Percentiles rank a stretch among this genome's conserved stretches.
These are phyloP conservation scores for Calvatia gigantea DNA, from an alignment of 768 basidiomycete species.

Conservation along the genomic window DNA sequence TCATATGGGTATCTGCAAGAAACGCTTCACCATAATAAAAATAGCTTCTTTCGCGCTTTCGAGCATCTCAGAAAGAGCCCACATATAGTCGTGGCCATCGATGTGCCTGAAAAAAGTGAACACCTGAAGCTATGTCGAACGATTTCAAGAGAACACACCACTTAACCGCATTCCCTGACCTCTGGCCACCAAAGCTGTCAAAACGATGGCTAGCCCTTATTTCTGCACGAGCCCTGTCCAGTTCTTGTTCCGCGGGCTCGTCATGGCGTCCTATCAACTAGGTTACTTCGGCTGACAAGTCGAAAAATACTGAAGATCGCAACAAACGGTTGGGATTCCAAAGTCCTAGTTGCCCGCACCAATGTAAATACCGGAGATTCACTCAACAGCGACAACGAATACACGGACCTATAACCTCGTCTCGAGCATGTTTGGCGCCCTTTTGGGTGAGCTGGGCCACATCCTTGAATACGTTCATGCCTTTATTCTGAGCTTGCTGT, in stretches of 20 bases:
- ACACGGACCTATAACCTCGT: constrained; percentile 34
- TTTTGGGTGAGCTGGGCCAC: constrained; percentile 25
- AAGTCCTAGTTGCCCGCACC: constrained; percentile 26
- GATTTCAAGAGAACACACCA: constrained; percentile 44
- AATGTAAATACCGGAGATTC: neutral
- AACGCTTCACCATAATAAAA: constrained; percentile 68
- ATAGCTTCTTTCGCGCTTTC: constrained; percentile 78
- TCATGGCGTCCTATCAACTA: constrained; percentile 60
- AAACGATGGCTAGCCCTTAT: constrained; percentile 84
- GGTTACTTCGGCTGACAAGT: neutral
- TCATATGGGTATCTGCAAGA: neutral
- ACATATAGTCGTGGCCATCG: constrained; percentile 97
- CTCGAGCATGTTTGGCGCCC: constrained; percentile 37
- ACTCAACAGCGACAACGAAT: neutral
- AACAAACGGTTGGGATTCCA: constrained; percentile 46
- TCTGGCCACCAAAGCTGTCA: constrained; percentile 74
- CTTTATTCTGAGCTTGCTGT: constrained; percentile 15
- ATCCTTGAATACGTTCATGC: constrained; percentile 29
- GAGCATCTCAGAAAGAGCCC: constrained; percentile 89
- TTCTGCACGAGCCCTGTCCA: constrained; percentile 68
- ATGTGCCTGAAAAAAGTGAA: constrained; percentile 53
- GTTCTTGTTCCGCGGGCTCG: constrained; percentile 63
- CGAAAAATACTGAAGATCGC: neutral
- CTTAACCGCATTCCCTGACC: constrained; percentile 73
- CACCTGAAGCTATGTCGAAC: neutral